Percentiles rank a stretch among this genome's conserved stretches.
phyloP scores from a whole-genome alignment of 139 green algal species.

The Klebsormidium nitens region DNA sequence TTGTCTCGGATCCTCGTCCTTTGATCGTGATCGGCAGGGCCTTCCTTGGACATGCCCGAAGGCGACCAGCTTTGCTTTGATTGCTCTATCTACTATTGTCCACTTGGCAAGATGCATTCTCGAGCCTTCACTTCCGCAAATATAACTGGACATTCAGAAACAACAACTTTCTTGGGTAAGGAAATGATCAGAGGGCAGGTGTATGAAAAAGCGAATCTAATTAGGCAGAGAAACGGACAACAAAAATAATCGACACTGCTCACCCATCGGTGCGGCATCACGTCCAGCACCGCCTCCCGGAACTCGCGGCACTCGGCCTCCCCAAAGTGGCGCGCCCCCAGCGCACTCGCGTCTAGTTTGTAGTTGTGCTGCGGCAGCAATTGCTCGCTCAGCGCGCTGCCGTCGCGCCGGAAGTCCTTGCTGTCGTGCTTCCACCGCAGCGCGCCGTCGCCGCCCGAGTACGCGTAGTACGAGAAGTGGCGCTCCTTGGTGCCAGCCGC shows the following conservation, averaged over 20 bases:
- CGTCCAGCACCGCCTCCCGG: slow-evolving; percentile 68
- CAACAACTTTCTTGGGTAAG: too few species aligned
- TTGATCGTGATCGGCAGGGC: too few species aligned
- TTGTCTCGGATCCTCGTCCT: too few species aligned
- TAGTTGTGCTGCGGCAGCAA: slow-evolving; percentile 79
- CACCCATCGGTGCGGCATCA: slow-evolving; percentile 76
- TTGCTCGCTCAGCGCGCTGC: slow-evolving; percentile 50
- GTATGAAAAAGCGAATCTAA: too few species aligned
- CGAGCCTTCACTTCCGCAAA: too few species aligned
- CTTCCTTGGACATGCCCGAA: too few species aligned
- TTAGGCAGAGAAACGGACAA: slow-evolving; percentile 1
- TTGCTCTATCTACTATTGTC: too few species aligned
- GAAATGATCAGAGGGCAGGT: too few species aligned
- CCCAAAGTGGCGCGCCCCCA: slow-evolving; percentile 26
- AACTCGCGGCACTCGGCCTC: slow-evolving; percentile 85
- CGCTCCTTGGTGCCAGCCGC: slow-evolving; percentile 31
- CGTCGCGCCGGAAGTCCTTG: slow-evolving; percentile 61
- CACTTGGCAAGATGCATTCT: too few species aligned
- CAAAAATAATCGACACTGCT: slow-evolving; percentile 7
- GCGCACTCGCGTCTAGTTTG: slow-evolving; percentile 54
- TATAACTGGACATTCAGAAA: too few species aligned
- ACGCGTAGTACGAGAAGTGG: slow-evolving; percentile 89
- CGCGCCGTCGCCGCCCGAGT: slow-evolving; percentile 63
- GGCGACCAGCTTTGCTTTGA: too few species aligned
- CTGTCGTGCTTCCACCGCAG: slow-evolving; percentile 64